Conservation (phyloP, 1,139 yeast genomes). For the Candida gigantensis region DNA sequence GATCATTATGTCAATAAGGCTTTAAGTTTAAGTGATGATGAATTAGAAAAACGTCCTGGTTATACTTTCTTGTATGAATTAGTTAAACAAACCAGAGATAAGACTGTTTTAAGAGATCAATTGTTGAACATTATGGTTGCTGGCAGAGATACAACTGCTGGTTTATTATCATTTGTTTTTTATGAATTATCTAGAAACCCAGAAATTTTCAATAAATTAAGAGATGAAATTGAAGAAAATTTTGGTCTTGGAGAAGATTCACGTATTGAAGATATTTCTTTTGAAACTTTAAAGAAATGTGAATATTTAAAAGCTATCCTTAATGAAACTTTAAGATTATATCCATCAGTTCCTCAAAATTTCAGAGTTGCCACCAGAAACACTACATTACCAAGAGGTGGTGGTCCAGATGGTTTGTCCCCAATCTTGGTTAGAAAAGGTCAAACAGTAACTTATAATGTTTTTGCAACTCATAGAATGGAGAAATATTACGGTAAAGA, state of each 20-base stretch:
- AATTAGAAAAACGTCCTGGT: slow-evolving; percentile 39
- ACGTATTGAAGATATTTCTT: slow-evolving; percentile 29
- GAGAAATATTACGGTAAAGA: slow-evolving; percentile 46
- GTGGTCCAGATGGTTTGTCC: slow-evolving; percentile 44
- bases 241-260: slow-evolving; percentile 35
- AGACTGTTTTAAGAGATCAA: slow-evolving; percentile 51
- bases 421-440: slow-evolving; percentile 50
- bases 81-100: slow-evolving; percentile 51
- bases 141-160: slow-evolving; percentile 62
- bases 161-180: slow-evolving; percentile 48
- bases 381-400: slow-evolving; percentile 56
- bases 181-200: slow-evolving; percentile 50
- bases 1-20: slow-evolving; percentile 32
- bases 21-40: slow-evolving; percentile 28
- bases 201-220: slow-evolving; percentile 37
- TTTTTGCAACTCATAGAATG: slow-evolving; percentile 44
- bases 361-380: slow-evolving; percentile 44
- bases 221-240: slow-evolving; percentile 33
- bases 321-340: slow-evolving; percentile 52
- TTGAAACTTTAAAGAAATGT: slow-evolving; percentile 51
- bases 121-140: slow-evolving; percentile 53
- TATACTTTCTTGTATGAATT: slow-evolving; percentile 54
- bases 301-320: slow-evolving; percentile 49
- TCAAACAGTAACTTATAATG: slow-evolving; percentile 37
- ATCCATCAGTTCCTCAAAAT: slow-evolving; percentile 56